Percentiles rank a stretch among this genome's conserved stretches.
phyloP scores from a whole-genome alignment of 2,329 filamentous ascomycete genomes.

The Colletotrichum lentis region DNA sequence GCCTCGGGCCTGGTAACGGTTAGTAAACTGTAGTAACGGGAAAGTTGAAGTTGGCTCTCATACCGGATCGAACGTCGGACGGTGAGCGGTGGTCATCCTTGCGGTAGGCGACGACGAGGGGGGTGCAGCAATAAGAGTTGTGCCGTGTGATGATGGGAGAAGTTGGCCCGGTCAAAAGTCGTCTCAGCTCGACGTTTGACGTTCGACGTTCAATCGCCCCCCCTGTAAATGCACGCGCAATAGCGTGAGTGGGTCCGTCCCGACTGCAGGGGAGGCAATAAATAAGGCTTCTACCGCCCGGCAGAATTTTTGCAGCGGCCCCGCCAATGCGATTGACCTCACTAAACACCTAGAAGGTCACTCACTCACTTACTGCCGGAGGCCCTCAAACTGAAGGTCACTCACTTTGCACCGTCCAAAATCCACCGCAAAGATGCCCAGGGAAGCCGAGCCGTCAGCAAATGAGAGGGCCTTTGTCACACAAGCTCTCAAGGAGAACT shows the following conservation, averaged over 20 bases:
- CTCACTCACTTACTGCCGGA: constrained; percentile 10
- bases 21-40: constrained; percentile 37
- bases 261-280: constrained; percentile 16
- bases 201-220: background rate
- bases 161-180: constrained; percentile 10
- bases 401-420: constrained; percentile 38
- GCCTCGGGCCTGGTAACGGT: constrained; percentile 73
- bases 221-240: constrained; percentile 24
- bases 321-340: constrained; percentile 38
- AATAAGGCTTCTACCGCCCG: constrained; percentile 54
- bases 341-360: constrained; percentile 35
- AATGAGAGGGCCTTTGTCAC: constrained; percentile 88
- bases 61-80: constrained; percentile 96
- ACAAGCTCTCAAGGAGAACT: constrained; percentile 80
- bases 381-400: constrained; percentile 14
- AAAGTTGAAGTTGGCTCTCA: constrained; percentile 40
- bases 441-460: constrained; percentile 87
- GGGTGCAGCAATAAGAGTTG: background rate
- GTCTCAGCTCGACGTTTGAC: constrained; percentile 2
- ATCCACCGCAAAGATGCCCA: constrained; percentile 72
- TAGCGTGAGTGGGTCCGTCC: constrained; percentile 16
- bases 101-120: background rate
- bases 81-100: constrained; percentile 72
- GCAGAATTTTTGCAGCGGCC: constrained; percentile 54
- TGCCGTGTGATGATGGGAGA: constrained; percentile 5